Conservation (phyloP, 2,329 filamentous ascomycete genomes). For the Stromatinia cepivora region DNA sequence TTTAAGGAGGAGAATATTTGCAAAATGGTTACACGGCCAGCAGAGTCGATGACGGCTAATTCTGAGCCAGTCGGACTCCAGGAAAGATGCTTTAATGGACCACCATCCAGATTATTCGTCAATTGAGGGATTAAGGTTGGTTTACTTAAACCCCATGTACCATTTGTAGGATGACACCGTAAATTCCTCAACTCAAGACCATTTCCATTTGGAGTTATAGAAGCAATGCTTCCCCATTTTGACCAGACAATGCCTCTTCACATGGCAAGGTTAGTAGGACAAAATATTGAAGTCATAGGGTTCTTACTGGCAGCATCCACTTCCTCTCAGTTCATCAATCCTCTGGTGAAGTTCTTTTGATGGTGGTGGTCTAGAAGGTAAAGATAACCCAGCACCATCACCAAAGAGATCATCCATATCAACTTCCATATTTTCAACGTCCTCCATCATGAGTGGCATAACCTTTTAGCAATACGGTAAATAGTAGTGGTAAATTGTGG, state of each 20-base stretch:
- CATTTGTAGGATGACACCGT: constrained; percentile 65
- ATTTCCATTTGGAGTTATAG: constrained; percentile 70
- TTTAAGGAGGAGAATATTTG: constrained; percentile 73
- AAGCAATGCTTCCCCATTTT: constrained; percentile 80
- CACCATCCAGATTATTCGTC: constrained; percentile 59
- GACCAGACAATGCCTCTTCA: constrained; percentile 82
- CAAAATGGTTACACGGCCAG: constrained; percentile 75
- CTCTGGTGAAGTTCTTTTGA: constrained; percentile 70
- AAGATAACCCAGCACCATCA: constrained; percentile 61
- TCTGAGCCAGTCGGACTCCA: constrained; percentile 78
- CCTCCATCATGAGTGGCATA: constrained; percentile 57
- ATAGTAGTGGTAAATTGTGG: not conserved
- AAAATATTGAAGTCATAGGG: not conserved
- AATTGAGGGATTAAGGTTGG: constrained; percentile 65
- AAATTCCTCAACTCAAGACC: constrained; percentile 73
- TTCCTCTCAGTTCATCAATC: constrained; percentile 72
- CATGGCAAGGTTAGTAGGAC: constrained; percentile 20
- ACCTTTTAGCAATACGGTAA: constrained; percentile 12
- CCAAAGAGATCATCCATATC: constrained; percentile 73
- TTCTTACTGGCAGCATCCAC: constrained; percentile 80
- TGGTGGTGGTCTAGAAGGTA: constrained; percentile 50
- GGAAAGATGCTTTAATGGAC: constrained; percentile 73
- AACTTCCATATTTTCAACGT: constrained; percentile 54
- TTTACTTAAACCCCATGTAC: constrained; percentile 74
- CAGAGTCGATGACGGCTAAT: constrained; percentile 77